Evolutionary conservation across 352 stramenopile species (phyloP).

Genomic region (Thraustochytrium sp.): DNA sequence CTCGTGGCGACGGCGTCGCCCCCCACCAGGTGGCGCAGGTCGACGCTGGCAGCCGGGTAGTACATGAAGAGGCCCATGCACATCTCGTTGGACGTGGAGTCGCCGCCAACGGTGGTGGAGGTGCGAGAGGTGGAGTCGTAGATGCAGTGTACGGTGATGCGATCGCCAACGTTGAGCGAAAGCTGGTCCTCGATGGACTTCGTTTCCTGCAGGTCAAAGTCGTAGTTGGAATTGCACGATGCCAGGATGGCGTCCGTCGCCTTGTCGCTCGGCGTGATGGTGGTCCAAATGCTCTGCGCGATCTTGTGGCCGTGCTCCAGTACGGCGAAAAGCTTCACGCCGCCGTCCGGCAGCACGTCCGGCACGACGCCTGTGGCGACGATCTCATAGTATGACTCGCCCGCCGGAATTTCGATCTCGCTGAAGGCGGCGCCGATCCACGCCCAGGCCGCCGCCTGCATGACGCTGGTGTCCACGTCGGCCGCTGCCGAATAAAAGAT

Average conservation of each 20-base stretch:
- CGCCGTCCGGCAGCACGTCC: background rate
- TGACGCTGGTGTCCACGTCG: background rate
- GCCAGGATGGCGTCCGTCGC: background rate
- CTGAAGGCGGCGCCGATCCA: background rate
- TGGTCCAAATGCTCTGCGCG: slow-evolving; percentile 2
- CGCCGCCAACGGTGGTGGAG: background rate
- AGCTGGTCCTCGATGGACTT: background rate
- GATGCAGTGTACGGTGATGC: slow-evolving; percentile 3
- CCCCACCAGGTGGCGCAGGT: background rate
- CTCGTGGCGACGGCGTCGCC: background rate
- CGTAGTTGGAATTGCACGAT: slow-evolving; percentile 1
- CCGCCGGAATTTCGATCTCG: background rate
- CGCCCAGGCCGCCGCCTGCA: background rate
- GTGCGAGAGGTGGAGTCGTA: background rate
- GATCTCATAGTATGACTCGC: background rate
- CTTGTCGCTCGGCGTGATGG: background rate
- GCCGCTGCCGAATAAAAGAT: background rate
- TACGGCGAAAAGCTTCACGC: background rate
- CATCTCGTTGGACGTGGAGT: background rate
- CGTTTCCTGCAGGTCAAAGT: background rate
- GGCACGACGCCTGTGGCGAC: background rate
- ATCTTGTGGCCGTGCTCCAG: background rate
- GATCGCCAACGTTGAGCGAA: background rate
- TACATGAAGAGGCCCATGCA: background rate
- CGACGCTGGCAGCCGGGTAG: background rate